These are phyloP conservation scores for Penicillium palitans DNA, from an alignment of 2,329 filamentous ascomycete species.

Conservation along the genomic window DNA sequence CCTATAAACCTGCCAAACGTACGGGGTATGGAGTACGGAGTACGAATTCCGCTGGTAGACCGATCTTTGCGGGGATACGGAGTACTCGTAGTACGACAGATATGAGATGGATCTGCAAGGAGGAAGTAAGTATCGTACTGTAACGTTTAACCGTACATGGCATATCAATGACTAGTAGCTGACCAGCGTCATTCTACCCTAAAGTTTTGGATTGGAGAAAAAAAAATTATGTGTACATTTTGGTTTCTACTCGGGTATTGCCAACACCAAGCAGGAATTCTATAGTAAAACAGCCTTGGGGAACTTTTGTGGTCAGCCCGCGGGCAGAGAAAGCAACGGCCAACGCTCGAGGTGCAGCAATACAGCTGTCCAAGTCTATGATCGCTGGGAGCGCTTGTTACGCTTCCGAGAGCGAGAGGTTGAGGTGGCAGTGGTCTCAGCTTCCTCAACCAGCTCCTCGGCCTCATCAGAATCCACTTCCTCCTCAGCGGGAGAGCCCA, in stretches of 20 bases:
- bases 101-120: neutral
- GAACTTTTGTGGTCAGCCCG: neutral
- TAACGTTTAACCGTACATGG: neutral
- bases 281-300: slow-evolving; percentile 5
- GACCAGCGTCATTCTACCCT: neutral
- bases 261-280: neutral
- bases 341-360: neutral
- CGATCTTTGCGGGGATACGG: neutral
- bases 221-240: slow-evolving; percentile 12
- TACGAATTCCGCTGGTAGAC: too few relatives aligned
- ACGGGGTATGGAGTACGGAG: neutral
- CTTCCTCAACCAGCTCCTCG: slow-evolving; percentile 25
- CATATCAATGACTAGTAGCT: neutral
- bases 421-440: slow-evolving; percentile 28
- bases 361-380: slow-evolving; percentile 14
- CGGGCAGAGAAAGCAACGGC: neutral
- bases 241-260: slow-evolving; percentile 1
- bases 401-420: slow-evolving; percentile 28
- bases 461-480: slow-evolving; percentile 23
- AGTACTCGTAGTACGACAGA: neutral
- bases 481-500: slow-evolving; percentile 25
- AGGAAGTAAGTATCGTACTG: neutral
- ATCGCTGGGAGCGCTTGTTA: slow-evolving; percentile 33
- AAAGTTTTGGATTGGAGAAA: neutral
- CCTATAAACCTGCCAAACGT: neutral